phyloP scores from a whole-genome alignment of 352 stramenopile genomes.

The Thalassiosira livingstoniorum region DNA sequence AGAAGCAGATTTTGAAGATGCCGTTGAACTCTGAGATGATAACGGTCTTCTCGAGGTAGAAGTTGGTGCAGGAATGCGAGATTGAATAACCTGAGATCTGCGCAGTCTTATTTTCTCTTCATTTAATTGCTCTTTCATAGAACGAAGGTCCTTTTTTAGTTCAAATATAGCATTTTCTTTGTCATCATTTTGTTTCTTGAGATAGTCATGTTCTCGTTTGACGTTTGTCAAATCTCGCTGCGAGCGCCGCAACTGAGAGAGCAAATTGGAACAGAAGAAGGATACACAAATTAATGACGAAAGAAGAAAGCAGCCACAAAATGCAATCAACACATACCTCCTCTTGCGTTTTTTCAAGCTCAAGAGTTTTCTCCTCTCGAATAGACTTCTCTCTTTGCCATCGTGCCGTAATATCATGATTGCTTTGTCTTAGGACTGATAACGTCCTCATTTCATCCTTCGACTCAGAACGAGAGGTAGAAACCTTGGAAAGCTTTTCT shows the following conservation, averaged over 20 bases:
- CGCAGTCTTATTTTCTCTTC: constrained; percentile 61
- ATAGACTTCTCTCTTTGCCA: constrained; percentile 85
- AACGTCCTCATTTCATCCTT: constrained; percentile 86
- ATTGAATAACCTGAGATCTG: constrained; percentile 56
- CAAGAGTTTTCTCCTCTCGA: constrained; percentile 71
- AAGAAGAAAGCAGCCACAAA: background rate
- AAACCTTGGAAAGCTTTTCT: constrained; percentile 88
- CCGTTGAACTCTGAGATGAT: constrained; percentile 21
- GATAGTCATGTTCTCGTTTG: constrained; percentile 62
- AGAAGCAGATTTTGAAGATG: constrained; percentile 12
- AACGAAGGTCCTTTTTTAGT: constrained; percentile 74
- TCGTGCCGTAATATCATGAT: constrained; percentile 77
- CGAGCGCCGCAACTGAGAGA: constrained; percentile 47
- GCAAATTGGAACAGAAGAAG: constrained; percentile 2
- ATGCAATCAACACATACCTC: constrained; percentile 52
- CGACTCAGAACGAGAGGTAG: constrained; percentile 88
- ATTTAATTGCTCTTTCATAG: constrained; percentile 70
- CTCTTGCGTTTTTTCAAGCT: constrained; percentile 77
- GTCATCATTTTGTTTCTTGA: constrained; percentile 73
- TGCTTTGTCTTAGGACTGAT: constrained; percentile 78
- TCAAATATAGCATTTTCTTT: constrained; percentile 81
- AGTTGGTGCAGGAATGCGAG: constrained; percentile 54
- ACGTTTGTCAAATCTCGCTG: constrained; percentile 68
- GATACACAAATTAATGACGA: constrained; percentile 4
- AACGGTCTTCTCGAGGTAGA: constrained; percentile 26